A percentile compares a stretch with the other conserved stretches of the same genome.
phyloP scores from a whole-genome alignment of 768 basidiomycete species.

The Mycena haematopus region DNA sequence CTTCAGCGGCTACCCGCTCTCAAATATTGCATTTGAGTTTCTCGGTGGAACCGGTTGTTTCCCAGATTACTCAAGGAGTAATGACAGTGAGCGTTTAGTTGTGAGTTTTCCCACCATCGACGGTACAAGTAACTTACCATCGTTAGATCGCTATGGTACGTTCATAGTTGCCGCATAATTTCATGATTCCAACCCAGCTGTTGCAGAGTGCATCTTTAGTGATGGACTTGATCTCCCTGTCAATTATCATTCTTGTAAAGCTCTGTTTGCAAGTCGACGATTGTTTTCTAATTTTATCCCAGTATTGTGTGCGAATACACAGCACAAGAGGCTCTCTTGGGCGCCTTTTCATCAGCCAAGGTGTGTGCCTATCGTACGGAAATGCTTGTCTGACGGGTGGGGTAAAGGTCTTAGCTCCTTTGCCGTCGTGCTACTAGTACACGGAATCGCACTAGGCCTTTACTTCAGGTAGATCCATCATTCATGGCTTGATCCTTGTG shows the following conservation, averaged over 20 bases:
- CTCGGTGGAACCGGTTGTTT: slow-evolving; percentile 45
- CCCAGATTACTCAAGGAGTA: slow-evolving; percentile 39
- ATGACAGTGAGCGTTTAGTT: slow-evolving; percentile 38
- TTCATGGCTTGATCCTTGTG: not conserved
- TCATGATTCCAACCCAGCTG: slow-evolving; percentile 31
- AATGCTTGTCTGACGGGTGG: not conserved
- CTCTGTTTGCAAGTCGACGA: not conserved
- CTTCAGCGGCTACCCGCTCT: slow-evolving; percentile 31
- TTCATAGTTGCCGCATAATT: slow-evolving; percentile 13
- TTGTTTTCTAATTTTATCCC: not conserved
- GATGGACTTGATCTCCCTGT: slow-evolving; percentile 47
- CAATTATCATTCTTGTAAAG: slow-evolving; percentile 42
- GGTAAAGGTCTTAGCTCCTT: slow-evolving; percentile 42
- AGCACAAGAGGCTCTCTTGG: slow-evolving; percentile 41
- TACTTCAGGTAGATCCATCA: slow-evolving; percentile 32
- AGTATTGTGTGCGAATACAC: slow-evolving; percentile 39
- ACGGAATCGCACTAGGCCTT: slow-evolving; percentile 36
- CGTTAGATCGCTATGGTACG: slow-evolving; percentile 20
- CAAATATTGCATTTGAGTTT: slow-evolving; percentile 33
- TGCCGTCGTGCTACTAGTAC: slow-evolving; percentile 38
- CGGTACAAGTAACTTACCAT: slow-evolving; percentile 4
- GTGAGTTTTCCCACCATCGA: slow-evolving; percentile 19
- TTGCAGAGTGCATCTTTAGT: slow-evolving; percentile 41
- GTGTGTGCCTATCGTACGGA: slow-evolving; percentile 27
- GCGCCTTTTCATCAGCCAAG: slow-evolving; percentile 46